Evolutionary conservation across 2,329 filamentous ascomycete species (phyloP), one percentile per base, ranked within the genome.

Genomic region (Trichoderma gracile): DNA sequence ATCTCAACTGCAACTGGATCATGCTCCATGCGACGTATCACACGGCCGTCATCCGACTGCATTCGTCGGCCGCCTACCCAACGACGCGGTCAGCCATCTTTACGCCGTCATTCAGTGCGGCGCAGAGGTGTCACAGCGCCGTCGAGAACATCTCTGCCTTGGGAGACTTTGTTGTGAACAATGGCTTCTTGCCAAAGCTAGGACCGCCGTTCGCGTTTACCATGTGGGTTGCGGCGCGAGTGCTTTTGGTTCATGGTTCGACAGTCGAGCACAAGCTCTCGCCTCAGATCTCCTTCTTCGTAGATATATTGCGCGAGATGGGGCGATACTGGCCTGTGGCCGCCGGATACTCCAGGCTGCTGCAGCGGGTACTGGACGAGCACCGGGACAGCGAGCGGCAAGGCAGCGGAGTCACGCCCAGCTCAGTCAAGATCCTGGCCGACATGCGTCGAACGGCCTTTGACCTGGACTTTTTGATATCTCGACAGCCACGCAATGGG

Each of bases 401-500:
- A 46, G 89, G 88, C 12, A 89, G 92, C 70, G 84, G 89, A 3
- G 85, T 91, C 30, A 93, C 91, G 0, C 92, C 93, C 0, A 92
- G 88, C 19, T 92, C 89, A 1, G 92, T 97, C 50, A 90, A 88
- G 73, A 97, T 97, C 60, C 79, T 97, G 1, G 90, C 92, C 1
- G 93, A 97, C 71, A 97, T 97, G 93, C 85, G 93, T 21, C 84
- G 93, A 21, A 96, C 91, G 56, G 93, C 92, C 0, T 96, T 93
- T 71, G 93, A 97, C 73, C 83, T 97, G 5, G 93, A 97, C 72
- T 92, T 96, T 69, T 80, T 97, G 38, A 97, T 97, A 67, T 93
- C 91, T 5, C 84, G 91, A 9, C 92, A 96, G 75, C 92, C 91
- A 1, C 80, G 78, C 58, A 82, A 82, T 67, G 68, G 79, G 62